A percentile compares a stretch with the other conserved stretches of the same genome.
phyloP scores from a whole-genome alignment of 2,329 filamentous ascomycete species.

The Ophiocordyceps polyrhachis-furcata region DNA sequence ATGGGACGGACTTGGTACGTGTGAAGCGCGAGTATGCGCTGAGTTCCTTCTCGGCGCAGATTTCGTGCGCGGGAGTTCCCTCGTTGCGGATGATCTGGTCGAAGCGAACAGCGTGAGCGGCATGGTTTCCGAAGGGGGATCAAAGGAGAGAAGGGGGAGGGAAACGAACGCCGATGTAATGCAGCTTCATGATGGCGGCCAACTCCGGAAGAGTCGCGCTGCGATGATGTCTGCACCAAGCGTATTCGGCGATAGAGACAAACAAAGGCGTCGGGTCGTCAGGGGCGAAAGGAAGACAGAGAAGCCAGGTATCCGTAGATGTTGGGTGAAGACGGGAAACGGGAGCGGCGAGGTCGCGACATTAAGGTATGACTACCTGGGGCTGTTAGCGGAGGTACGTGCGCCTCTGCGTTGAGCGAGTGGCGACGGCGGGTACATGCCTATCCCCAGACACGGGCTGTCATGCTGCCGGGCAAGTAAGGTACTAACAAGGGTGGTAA shows the following conservation, averaged over 20 bases:
- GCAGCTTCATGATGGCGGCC: constrained; percentile 9
- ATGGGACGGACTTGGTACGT: constrained; percentile 37
- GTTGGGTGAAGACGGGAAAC: not conserved
- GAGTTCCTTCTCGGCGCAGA: constrained; percentile 60
- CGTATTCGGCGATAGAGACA: not conserved
- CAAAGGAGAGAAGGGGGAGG: constrained; percentile 3
- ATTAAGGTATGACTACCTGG: not conserved
- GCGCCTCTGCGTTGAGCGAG: not conserved
- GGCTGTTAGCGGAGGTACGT: not conserved
- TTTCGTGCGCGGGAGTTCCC: constrained; percentile 54
- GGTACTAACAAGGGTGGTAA: not conserved
- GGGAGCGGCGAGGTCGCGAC: not conserved
- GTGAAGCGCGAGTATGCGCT: constrained; percentile 68
- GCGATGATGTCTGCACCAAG: not conserved
- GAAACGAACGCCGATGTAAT: constrained; percentile 63
- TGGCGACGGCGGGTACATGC: not conserved
- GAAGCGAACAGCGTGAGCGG: constrained; percentile 8
- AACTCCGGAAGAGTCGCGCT: not conserved
- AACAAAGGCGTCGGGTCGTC: no score
- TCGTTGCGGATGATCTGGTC: constrained; percentile 65
- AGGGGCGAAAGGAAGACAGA: not conserved
- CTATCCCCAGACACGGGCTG: not conserved
- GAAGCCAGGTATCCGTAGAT: not conserved
- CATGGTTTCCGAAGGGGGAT: constrained; percentile 4
- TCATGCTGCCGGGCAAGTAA: not conserved